Conservation (phyloP, 106 monocot species). For the Allium sativum region DNA sequence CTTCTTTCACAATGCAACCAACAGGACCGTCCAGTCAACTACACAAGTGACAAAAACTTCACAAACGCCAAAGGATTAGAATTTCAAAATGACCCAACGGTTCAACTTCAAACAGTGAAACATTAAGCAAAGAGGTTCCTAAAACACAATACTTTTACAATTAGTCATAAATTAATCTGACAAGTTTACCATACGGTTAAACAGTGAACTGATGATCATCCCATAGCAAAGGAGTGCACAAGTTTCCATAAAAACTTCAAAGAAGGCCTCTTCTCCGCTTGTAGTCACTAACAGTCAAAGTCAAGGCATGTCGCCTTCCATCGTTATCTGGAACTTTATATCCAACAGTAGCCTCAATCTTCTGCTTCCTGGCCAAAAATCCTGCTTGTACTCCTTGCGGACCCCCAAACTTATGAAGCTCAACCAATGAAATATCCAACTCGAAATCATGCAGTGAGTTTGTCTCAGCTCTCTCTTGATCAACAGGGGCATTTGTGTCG, state of each 20-base stretch:
- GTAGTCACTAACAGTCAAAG: slow-evolving; percentile 89
- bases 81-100: too few species aligned
- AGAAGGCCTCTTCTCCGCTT: slow-evolving; percentile 78
- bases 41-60: too few species aligned
- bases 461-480: slow-evolving; percentile 49
- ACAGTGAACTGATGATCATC: too few species aligned
- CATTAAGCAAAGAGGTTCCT: too few species aligned
- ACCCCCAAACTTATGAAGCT: slow-evolving; percentile 63
- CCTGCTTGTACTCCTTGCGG: slow-evolving; percentile 40
- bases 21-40: too few species aligned
- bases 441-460: slow-evolving; percentile 71
- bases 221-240: too few species aligned
- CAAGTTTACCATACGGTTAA: too few species aligned
- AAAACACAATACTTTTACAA: too few species aligned
- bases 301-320: slow-evolving; percentile 59
- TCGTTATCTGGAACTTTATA: slow-evolving; percentile 63
- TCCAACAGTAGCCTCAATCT: slow-evolving; percentile 68
- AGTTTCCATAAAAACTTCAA: slow-evolving; percentile 8
- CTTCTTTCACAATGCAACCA: too few species aligned
- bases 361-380: slow-evolving; percentile 78
- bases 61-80: too few species aligned
- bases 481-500: slow-evolving; percentile 77
- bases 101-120: too few species aligned
- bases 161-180: too few species aligned
- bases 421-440: slow-evolving; percentile 59